phyloP scores from a whole-genome alignment of 2,329 filamentous ascomycete genomes.

The Venturia asperata region DNA sequence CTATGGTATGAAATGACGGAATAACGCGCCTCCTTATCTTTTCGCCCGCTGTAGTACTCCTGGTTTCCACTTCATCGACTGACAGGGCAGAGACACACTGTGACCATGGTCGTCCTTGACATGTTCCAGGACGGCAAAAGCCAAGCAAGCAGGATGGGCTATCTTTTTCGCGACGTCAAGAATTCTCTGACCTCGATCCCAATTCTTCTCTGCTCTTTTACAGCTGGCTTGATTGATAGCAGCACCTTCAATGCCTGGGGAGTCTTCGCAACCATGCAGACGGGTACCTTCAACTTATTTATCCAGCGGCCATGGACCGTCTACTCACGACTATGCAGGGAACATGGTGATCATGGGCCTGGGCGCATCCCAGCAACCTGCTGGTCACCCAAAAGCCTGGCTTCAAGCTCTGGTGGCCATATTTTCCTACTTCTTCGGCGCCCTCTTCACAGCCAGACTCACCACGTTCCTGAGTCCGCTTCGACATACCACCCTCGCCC shows the following conservation, averaged over 20 bases:
- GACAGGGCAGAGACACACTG: background rate
- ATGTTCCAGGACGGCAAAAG: background rate
- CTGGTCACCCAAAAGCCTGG: constrained; percentile 46
- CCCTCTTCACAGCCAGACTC: constrained; percentile 32
- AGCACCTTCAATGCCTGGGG: constrained; percentile 43
- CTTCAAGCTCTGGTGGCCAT: constrained; percentile 49
- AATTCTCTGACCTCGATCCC: constrained; percentile 22
- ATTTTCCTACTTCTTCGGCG: constrained; percentile 47
- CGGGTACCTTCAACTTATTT: constrained; percentile 30
- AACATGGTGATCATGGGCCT: constrained; percentile 59
- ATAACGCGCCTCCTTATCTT: background rate
- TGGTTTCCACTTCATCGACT: background rate
- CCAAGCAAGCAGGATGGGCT: background rate
- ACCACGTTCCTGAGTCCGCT: constrained; percentile 29
- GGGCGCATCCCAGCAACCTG: constrained; percentile 48
- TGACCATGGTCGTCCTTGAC: background rate
- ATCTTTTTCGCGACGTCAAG: constrained; percentile 7
- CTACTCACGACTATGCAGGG: constrained; percentile 31
- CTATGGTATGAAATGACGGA: no score
- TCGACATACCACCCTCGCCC: constrained; percentile 38
- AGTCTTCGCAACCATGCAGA: constrained; percentile 48
- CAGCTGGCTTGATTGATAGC: constrained; percentile 43
- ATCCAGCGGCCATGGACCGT: background rate
- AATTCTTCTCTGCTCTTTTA: constrained; percentile 39
- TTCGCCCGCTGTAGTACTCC: no score